phyloP scores from a whole-genome alignment of 148 eudicot genomes.

The Rhododendron simsii region DNA sequence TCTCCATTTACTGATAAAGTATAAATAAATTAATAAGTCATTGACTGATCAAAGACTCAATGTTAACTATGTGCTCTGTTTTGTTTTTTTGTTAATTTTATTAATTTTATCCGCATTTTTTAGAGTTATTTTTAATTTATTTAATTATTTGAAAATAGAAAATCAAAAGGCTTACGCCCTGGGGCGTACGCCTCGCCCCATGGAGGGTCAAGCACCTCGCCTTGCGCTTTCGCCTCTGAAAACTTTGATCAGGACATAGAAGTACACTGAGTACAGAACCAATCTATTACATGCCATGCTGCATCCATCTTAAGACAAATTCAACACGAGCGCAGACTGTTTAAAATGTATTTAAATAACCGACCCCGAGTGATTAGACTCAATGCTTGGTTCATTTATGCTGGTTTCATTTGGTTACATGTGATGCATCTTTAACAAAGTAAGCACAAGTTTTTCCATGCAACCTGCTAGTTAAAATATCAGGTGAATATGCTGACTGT shows the following conservation, averaged over 20 bases:
- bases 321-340: not conserved
- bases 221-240: too few relatives aligned
- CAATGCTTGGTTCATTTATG: not conserved
- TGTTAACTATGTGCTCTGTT: too few relatives aligned
- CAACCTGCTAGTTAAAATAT: not conserved
- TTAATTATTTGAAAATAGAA: too few relatives aligned
- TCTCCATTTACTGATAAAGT: too few relatives aligned
- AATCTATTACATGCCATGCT: not conserved
- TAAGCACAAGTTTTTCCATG: not conserved
- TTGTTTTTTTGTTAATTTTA: too few relatives aligned
- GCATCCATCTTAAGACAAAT: not conserved
- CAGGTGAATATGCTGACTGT: not conserved
- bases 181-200: too few relatives aligned
- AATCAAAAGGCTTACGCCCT: too few relatives aligned
- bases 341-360: not conserved
- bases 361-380: not conserved
- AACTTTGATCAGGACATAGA: not conserved
- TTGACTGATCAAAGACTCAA: too few relatives aligned
- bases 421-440: constrained; percentile 3
- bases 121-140: too few relatives aligned
- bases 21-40: too few relatives aligned
- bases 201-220: too few relatives aligned
- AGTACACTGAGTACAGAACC: not conserved
- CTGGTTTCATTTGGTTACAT: not conserved
- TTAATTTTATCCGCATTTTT: too few relatives aligned